Conservation (phyloP, 352 stramenopile species). For the Globisporangium paroecandrum region DNA sequence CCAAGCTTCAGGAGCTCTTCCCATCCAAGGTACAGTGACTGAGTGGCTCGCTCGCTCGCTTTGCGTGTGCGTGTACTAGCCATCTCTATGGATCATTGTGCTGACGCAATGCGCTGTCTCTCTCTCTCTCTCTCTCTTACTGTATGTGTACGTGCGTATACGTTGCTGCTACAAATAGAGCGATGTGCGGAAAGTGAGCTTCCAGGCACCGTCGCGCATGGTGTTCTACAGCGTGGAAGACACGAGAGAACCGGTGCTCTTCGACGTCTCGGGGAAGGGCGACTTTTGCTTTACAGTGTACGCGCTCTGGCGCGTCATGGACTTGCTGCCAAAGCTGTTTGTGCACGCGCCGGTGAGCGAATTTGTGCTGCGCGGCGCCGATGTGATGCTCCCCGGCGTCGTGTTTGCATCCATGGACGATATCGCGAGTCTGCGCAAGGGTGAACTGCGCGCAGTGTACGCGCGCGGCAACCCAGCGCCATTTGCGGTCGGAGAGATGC, state of each 20-base stretch:
- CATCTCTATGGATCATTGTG: no score
- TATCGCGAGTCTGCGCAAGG: conserved; percentile 51
- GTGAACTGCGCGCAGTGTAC: conserved; percentile 63
- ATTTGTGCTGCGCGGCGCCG: conserved; percentile 73
- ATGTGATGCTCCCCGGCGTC: conserved; percentile 83
- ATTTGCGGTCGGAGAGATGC: conserved; percentile 74
- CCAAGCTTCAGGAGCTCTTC: conserved; percentile 35
- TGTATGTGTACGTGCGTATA: background rate
- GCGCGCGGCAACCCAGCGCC: conserved; percentile 71
- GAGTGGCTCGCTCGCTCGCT: background rate
- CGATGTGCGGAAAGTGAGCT: conserved; percentile 69
- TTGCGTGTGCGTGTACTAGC: background rate
- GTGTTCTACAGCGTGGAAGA: conserved; percentile 65
- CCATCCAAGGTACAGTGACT: conserved; percentile 33
- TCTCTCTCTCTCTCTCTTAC: no score
- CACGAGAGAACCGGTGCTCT: conserved; percentile 60
- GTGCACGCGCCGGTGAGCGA: conserved; percentile 81
- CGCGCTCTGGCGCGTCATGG: conserved; percentile 50
- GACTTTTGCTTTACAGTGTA: conserved; percentile 53
- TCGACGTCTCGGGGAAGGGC: conserved; percentile 71
- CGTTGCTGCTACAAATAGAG: conserved; percentile 17
- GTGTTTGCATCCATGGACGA: conserved; percentile 59
- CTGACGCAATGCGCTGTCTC: background rate
- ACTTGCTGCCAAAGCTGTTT: conserved; percentile 49
- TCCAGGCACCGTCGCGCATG: conserved; percentile 70